Evolutionary conservation across 2,329 filamentous ascomycete species (phyloP).

Genomic region (Claviceps africana): DNA sequence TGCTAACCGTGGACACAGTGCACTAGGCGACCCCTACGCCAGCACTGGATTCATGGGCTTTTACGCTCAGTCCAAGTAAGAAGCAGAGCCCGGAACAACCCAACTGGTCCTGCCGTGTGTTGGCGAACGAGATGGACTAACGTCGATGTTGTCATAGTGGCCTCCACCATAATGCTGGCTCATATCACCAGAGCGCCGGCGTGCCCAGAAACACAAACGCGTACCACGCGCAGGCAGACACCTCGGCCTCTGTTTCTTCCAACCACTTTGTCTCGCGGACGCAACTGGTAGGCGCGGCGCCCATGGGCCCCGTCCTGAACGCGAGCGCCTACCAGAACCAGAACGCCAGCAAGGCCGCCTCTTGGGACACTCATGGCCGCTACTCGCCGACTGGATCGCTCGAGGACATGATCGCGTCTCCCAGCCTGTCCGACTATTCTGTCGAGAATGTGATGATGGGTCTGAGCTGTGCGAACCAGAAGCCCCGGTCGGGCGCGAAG

Average conservation of each 20-base stretch:
- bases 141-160: constrained; percentile 21
- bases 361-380: constrained; percentile 28
- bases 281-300: constrained; percentile 25
- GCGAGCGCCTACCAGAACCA: constrained; percentile 28
- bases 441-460: constrained; percentile 36
- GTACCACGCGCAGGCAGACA: constrained; percentile 25
- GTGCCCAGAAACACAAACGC: constrained; percentile 14
- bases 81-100: constrained; percentile 5
- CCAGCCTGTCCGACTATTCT: constrained; percentile 46
- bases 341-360: constrained; percentile 15
- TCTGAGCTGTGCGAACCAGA: constrained; percentile 24
- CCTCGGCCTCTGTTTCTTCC: constrained; percentile 24
- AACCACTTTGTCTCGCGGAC: constrained; percentile 27
- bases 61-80: constrained; percentile 26
- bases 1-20: constrained; percentile 13
- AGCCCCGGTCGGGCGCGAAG: constrained; percentile 33
- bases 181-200: constrained; percentile 15
- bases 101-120: background rate
- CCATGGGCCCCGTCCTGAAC: constrained; percentile 14
- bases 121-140: constrained; percentile 14
- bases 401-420: constrained; percentile 44
- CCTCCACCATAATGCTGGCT: constrained; percentile 26
- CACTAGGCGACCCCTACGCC: constrained; percentile 17
- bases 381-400: constrained; percentile 45
- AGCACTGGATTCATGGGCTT: constrained; percentile 20